Conservation (phyloP, 495 filamentous ascomycete species). For the Alectoria sarmentosa region DNA sequence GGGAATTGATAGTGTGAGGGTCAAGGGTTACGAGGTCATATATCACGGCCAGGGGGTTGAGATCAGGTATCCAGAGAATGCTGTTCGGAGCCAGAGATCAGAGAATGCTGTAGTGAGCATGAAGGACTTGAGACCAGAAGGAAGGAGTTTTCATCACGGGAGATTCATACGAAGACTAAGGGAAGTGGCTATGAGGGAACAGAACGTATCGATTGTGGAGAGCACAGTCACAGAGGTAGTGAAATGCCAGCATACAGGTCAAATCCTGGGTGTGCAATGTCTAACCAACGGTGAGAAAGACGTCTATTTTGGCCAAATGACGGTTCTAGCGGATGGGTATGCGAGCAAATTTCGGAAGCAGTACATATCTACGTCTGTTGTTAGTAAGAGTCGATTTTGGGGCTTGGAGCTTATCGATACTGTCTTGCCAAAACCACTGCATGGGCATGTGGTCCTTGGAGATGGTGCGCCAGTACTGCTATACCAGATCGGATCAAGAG, state of each 20-base stretch:
- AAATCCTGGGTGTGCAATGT: constrained; percentile 71
- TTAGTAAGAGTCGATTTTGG: constrained; percentile 78
- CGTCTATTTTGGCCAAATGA: constrained; percentile 79
- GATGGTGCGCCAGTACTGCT: constrained; percentile 75
- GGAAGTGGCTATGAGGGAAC: constrained; percentile 54
- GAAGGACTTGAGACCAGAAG: constrained; percentile 46
- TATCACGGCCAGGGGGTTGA: constrained; percentile 72
- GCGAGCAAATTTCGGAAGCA: constrained; percentile 86
- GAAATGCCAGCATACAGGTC: constrained; percentile 47
- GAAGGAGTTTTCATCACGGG: constrained; percentile 75
- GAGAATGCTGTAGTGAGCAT: constrained; percentile 28
- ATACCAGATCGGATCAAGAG: constrained; percentile 95
- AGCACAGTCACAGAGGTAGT: constrained; percentile 59
- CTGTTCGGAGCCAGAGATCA: constrained; percentile 12
- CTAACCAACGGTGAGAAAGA: constrained; percentile 55
- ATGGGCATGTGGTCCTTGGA: constrained; percentile 84
- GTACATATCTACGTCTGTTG: constrained; percentile 59
- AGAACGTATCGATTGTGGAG: constrained; percentile 68
- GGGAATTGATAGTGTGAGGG: constrained; percentile 75
- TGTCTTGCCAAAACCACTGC: constrained; percentile 58
- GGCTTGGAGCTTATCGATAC: constrained; percentile 88
- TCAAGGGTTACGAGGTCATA: constrained; percentile 79
- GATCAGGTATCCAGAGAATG: constrained; percentile 60
- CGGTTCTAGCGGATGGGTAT: constrained; percentile 89
- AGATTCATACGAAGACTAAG: constrained; percentile 73